phyloP scores from a whole-genome alignment of 179 eudicot genomes.

The Monotropa hypopitys region DNA sequence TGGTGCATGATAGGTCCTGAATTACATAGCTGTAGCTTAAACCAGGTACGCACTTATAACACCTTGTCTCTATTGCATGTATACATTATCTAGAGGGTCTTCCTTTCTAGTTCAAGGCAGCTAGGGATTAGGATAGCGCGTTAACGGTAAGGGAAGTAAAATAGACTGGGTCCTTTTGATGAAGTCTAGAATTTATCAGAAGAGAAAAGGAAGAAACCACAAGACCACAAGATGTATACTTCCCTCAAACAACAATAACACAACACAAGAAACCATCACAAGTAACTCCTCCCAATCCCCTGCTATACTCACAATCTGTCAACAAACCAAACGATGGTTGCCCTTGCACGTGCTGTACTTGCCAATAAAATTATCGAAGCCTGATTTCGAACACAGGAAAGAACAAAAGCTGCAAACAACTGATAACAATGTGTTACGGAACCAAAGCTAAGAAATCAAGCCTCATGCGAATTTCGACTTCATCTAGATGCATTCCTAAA shows the following conservation, averaged over 20 bases:
- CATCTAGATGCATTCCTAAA: not conserved
- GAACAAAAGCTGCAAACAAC: not conserved
- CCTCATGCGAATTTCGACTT: not conserved
- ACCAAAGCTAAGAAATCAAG: not conserved
- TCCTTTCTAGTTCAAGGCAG: not conserved
- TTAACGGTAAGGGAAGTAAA: not conserved
- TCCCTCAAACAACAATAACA: not conserved
- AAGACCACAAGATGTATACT: not conserved
- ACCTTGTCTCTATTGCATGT: not conserved
- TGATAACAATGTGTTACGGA: too few species aligned
- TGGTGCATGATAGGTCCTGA: not conserved
- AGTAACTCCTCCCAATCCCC: not conserved
- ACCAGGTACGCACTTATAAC: not conserved
- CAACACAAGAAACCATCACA: too few species aligned
- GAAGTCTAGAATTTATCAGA: not conserved
- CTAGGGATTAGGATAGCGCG: not conserved
- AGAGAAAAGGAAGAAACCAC: not conserved
- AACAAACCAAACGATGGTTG: not conserved
- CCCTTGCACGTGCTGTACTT: not conserved
- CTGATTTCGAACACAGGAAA: not conserved
- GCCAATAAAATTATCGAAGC: not conserved
- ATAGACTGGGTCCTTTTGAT: not conserved
- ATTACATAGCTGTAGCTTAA: not conserved
- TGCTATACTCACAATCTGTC: not conserved
- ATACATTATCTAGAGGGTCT: not conserved